These are phyloP conservation scores for Pseudopyrenochaeta lycopersici DNA, from an alignment of 2,329 filamentous ascomycete genomes.

Conservation along the genomic window DNA sequence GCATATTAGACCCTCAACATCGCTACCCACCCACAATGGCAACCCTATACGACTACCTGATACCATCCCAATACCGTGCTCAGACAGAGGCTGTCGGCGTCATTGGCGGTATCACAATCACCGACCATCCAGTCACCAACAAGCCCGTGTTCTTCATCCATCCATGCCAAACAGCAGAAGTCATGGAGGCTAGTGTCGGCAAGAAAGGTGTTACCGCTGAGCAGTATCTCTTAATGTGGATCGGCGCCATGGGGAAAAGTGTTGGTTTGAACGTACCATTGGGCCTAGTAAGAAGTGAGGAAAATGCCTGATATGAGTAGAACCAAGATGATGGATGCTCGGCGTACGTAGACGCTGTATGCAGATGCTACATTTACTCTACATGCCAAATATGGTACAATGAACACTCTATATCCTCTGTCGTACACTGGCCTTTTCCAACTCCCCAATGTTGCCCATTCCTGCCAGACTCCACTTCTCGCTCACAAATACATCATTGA, in stretches of 20 bases:
- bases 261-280: conserved; percentile 81
- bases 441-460: conserved; percentile 83
- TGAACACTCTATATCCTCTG: conserved; percentile 36
- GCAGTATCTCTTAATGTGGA: conserved; percentile 85
- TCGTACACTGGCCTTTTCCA: conserved; percentile 72
- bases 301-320: neutral
- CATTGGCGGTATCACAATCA: conserved; percentile 50
- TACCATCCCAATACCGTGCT: conserved; percentile 41
- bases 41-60: conserved; percentile 47
- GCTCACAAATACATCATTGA: conserved; percentile 75
- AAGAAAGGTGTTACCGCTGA: conserved; percentile 53
- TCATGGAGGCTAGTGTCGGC: conserved; percentile 67
- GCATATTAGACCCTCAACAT: conserved; percentile 36
- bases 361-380: conserved; percentile 26
- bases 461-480: conserved; percentile 88
- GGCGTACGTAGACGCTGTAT: conserved; percentile 3
- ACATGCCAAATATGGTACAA: conserved; percentile 31
- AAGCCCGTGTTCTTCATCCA: conserved; percentile 89
- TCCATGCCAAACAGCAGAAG: conserved; percentile 86
- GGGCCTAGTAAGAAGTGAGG: conserved; percentile 59
- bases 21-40: conserved; percentile 42
- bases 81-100: conserved; percentile 48
- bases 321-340: neutral
- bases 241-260: conserved; percentile 83
- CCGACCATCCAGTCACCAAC: conserved; percentile 81